These are phyloP conservation scores for Gracilaria domingensis DNA, from an alignment of 23 red algal genomes.

Conservation along the genomic window DNA sequence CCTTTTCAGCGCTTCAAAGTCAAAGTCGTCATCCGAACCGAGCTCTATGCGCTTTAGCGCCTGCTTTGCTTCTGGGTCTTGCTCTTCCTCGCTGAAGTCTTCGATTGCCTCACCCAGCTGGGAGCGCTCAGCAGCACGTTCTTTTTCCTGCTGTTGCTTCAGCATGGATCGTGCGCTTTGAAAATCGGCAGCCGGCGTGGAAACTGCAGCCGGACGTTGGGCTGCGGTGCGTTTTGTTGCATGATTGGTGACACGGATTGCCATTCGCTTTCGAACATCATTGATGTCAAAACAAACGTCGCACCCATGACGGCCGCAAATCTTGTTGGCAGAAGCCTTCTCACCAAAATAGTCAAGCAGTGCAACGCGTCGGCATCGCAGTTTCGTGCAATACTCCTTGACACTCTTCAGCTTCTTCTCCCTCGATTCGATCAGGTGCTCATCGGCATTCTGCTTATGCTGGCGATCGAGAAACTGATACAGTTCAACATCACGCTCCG, in stretches of 20 bases:
- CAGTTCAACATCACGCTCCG: constrained; percentile 34
- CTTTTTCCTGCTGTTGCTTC: constrained; percentile 29
- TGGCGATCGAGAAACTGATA: constrained; percentile 36
- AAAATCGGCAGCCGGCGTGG: constrained; percentile 53
- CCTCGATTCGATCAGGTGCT: constrained; percentile 21
- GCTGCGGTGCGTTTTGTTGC: not conserved
- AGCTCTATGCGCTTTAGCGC: not conserved
- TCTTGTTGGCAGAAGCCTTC: constrained; percentile 42
- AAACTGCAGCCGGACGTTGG: not conserved
- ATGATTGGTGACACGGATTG: not conserved
- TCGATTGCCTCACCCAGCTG: constrained; percentile 14
- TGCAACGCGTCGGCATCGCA: constrained; percentile 55
- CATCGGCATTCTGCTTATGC: not conserved
- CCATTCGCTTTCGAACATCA: constrained; percentile 35
- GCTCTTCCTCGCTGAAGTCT: constrained; percentile 54
- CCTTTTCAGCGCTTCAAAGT: constrained; percentile 11
- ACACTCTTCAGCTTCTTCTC: constrained; percentile 17
- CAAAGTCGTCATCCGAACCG: constrained; percentile 13
- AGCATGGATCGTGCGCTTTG: constrained; percentile 61
- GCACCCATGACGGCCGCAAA: constrained; percentile 53
- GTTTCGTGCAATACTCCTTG: constrained; percentile 35
- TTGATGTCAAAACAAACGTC: constrained; percentile 61
- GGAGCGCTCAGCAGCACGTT: not conserved
- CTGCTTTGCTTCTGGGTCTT: constrained; percentile 12
- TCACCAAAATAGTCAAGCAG: constrained; percentile 62